These are phyloP conservation scores for Mimosa bimucronata DNA, from an alignment of 306 rosid genomes.

Conservation along the genomic window DNA sequence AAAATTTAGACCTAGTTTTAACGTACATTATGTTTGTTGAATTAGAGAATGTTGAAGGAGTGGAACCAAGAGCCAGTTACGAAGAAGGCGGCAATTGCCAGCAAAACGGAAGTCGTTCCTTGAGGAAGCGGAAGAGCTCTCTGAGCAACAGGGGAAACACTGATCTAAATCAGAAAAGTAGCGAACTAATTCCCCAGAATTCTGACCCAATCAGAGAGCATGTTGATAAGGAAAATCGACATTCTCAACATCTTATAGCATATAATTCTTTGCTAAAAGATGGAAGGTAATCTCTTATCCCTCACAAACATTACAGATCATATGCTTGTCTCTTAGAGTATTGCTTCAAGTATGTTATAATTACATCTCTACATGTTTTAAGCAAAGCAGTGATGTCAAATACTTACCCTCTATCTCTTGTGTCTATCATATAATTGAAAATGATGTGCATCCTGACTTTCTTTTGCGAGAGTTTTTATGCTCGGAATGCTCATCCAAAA, in stretches of 20 bases:
- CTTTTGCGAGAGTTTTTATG: slow-evolving; percentile 24
- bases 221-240: slow-evolving; percentile 44
- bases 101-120: slow-evolving; percentile 40
- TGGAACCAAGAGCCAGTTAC: slow-evolving; percentile 37
- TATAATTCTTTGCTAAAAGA: slow-evolving; percentile 68
- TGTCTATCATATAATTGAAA: slow-evolving; percentile 17
- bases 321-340: slow-evolving; percentile 31
- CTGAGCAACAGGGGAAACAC: slow-evolving; percentile 47
- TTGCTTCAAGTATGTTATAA: slow-evolving; percentile 30
- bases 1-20: slow-evolving; percentile 34
- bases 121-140: slow-evolving; percentile 51
- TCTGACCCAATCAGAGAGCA: slow-evolving; percentile 48
- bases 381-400: slow-evolving; percentile 22
- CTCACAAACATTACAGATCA: slow-evolving; percentile 14
- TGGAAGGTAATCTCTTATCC: slow-evolving; percentile 63
- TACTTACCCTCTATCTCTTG: slow-evolving; percentile 21
- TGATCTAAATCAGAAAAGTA: slow-evolving; percentile 37
- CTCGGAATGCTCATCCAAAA: slow-evolving; percentile 44
- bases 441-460: slow-evolving; percentile 23
- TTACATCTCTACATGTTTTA: slow-evolving; percentile 24
- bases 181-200: slow-evolving; percentile 44
- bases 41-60: slow-evolving; percentile 64
- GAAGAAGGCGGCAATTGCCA: slow-evolving; percentile 49
- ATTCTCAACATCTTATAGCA: slow-evolving; percentile 53
- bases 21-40: slow-evolving; percentile 42